Percentiles rank a stretch among this genome's conserved stretches.
These are phyloP conservation scores for Saccharomycopsis sp. DNA, from an alignment of 805 yeast genomes.

Conservation along the genomic window DNA sequence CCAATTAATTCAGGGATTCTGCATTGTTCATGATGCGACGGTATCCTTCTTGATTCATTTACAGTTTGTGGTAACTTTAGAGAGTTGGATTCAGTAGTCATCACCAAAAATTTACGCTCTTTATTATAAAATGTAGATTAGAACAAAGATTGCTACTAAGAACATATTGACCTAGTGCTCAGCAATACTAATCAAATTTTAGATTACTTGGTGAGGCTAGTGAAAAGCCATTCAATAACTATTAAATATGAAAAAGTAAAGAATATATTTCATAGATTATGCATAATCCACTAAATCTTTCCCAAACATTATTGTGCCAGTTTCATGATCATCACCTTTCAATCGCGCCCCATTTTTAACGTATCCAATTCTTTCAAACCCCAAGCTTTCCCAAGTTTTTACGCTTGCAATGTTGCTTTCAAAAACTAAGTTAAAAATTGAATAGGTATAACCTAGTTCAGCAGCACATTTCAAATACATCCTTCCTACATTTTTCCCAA, in stretches of 20 bases:
- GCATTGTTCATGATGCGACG: too few relatives aligned
- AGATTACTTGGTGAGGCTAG: not conserved
- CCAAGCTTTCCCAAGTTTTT: conserved; percentile 75
- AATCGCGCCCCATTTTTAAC: conserved; percentile 68
- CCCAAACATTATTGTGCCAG: conserved; percentile 77
- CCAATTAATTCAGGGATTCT: too few relatives aligned
- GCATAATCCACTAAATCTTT: conserved; percentile 38
- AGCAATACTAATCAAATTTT: not conserved
- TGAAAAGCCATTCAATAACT: too few relatives aligned
- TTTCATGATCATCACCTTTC: conserved; percentile 53
- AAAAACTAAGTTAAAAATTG: conserved; percentile 84
- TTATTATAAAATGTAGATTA: too few relatives aligned
- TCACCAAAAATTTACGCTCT: too few relatives aligned
- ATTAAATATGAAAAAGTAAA: too few relatives aligned
- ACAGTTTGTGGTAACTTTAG: too few relatives aligned
- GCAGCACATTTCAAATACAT: conserved; percentile 71
- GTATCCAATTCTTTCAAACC: conserved; percentile 73
- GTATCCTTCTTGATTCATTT: too few relatives aligned
- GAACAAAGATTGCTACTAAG: too few relatives aligned
- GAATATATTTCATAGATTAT: too few relatives aligned
- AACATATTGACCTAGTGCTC: not conserved
- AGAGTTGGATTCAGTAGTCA: too few relatives aligned
- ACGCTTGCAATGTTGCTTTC: conserved; percentile 71
- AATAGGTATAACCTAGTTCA: conserved; percentile 66
- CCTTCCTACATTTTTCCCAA: conserved; percentile 66